These are phyloP conservation scores for Zalaria obscura DNA, from an alignment of 2,329 filamentous ascomycete species.

Conservation along the genomic window DNA sequence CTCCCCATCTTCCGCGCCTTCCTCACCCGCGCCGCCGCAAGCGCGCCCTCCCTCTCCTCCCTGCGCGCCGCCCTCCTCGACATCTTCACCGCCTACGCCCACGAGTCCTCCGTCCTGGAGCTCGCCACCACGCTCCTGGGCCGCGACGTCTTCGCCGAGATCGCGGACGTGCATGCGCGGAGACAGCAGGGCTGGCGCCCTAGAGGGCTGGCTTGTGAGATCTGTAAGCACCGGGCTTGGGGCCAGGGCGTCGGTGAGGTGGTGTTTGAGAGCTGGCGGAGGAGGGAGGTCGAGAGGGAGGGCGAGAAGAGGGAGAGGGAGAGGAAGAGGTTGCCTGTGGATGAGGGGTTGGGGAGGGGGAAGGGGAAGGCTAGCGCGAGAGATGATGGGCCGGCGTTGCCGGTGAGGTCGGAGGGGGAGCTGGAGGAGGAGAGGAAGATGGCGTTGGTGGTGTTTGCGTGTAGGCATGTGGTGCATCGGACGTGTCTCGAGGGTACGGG, in stretches of 20 bases:
- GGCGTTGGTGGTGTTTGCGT: conserved; percentile 52
- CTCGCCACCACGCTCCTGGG: conserved; percentile 80
- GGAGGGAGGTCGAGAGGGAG: conserved; percentile 23
- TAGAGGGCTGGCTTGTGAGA: conserved; percentile 73
- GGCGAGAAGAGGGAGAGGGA: conserved; percentile 23
- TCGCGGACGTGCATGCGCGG: conserved; percentile 58
- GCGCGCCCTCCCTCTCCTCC: conserved; percentile 76
- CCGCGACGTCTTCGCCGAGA: conserved; percentile 74
- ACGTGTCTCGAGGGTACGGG: conserved; percentile 43
- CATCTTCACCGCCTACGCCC: conserved; percentile 90
- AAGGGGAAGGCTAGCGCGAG: conserved; percentile 42
- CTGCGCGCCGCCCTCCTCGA: conserved; percentile 72
- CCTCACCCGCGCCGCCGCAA: conserved; percentile 63
- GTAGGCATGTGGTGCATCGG: conserved; percentile 57
- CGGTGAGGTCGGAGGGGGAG: conserved; percentile 21
- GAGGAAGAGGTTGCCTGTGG: conserved; percentile 14
- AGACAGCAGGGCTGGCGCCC: conserved; percentile 83
- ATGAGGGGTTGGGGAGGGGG: conserved; percentile 20
- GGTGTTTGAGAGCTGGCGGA: conserved; percentile 9
- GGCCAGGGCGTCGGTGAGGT: conserved; percentile 61
- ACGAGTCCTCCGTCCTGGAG: conserved; percentile 77
- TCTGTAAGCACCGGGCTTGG: conserved; percentile 72
- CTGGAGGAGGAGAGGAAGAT: conserved; percentile 27
- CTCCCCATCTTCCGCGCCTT: conserved; percentile 81
- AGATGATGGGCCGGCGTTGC: conserved; percentile 21